phyloP scores from a whole-genome alignment of 495 filamentous ascomycete genomes.

The Cryomyces minteri region DNA sequence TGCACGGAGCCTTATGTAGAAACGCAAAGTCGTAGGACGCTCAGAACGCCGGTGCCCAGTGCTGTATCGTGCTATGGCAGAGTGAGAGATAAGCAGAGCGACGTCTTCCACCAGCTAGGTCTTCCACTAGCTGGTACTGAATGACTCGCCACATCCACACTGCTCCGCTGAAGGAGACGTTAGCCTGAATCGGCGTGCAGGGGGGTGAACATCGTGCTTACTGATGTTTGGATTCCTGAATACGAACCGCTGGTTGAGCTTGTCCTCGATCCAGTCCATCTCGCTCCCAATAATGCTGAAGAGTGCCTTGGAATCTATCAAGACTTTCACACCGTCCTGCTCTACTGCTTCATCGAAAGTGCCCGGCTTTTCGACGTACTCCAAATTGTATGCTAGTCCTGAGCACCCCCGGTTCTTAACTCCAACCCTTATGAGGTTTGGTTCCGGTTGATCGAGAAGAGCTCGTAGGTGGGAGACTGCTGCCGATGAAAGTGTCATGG shows the following conservation, averaged over 20 bases:
- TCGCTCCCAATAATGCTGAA: constrained; percentile 97
- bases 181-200: neutral
- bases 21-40: constrained; percentile 7
- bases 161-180: constrained; percentile 52
- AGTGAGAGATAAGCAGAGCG: neutral
- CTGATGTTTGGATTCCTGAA: constrained; percentile 97
- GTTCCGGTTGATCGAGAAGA: constrained; percentile 62
- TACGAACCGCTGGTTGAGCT: constrained; percentile 72
- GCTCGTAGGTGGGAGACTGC: constrained; percentile 59
- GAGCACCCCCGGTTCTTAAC: constrained; percentile 94
- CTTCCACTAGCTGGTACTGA: constrained; percentile 47
- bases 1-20: neutral
- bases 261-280: constrained; percentile 99
- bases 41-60: neutral
- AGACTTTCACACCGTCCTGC: constrained; percentile 87
- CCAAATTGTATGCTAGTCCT: constrained; percentile 83
- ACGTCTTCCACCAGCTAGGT: constrained; percentile 12
- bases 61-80: neutral
- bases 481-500: constrained; percentile 63
- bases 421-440: constrained; percentile 83
- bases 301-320: constrained; percentile 91
- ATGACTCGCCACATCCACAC: constrained; percentile 94
- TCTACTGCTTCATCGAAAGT: constrained; percentile 84
- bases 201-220: constrained; percentile 29
- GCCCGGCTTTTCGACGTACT: constrained; percentile 82